A percentile compares a stretch with the other conserved stretches of the same genome.
These are phyloP conservation scores for Pseudotsuga menziesii DNA, from an alignment of 75 land plant genomes.

Conservation along the genomic window DNA sequence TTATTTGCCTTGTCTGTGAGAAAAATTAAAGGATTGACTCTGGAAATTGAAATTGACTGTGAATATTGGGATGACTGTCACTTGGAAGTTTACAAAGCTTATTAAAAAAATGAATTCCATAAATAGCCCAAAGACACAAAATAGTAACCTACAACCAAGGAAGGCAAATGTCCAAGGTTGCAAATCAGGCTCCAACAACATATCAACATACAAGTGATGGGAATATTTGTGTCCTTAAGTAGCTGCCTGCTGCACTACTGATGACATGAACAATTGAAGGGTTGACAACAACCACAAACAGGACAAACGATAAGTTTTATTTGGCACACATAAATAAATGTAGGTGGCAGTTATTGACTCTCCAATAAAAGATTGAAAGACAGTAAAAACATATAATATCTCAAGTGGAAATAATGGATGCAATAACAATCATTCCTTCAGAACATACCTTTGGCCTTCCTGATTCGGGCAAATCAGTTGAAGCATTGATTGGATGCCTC, in stretches of 20 bases:
- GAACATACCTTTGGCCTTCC: constrained; percentile 1
- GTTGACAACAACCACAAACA: neutral
- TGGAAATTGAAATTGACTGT: too few relatives aligned
- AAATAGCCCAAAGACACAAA: neutral
- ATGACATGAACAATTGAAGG: neutral
- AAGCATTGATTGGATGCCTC: neutral
- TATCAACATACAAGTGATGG: neutral
- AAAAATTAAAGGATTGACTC: too few relatives aligned
- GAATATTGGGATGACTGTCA: too few relatives aligned
- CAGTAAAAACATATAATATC: neutral
- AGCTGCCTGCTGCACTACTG: neutral
- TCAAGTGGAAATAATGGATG: neutral
- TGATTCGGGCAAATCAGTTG: neutral
- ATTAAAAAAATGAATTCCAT: neutral
- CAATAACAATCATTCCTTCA: neutral
- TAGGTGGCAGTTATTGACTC: too few relatives aligned
- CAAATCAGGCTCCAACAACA: neutral
- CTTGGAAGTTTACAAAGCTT: neutral
- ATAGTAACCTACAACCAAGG: neutral
- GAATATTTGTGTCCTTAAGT: too few relatives aligned
- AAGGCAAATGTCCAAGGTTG: neutral
- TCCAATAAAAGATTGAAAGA: neutral
- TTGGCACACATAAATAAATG: too few relatives aligned
- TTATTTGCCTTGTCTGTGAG: too few relatives aligned
- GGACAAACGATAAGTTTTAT: too few relatives aligned